Evolutionary conservation across 768 basidiomycete genomes (phyloP), one percentile per base, ranked within the genome.

Genomic region (Lactarius quietus): DNA sequence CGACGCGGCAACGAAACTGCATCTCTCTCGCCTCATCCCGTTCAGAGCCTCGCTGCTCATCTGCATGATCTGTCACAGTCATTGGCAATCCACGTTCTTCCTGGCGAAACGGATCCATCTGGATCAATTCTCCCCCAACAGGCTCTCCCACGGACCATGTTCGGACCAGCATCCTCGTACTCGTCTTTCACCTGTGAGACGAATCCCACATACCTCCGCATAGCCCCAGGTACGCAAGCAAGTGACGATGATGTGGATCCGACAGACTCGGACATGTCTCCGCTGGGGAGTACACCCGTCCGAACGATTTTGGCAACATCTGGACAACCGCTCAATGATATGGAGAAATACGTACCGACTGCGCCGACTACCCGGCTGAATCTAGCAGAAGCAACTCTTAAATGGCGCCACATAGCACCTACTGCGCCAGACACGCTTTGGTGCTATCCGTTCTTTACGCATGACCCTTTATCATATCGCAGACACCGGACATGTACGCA

Each of bases 361-460:
- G 87, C 86, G 8, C 85, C 86, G 8, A 81, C 84, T 63, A 89
- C 89, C n/a, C 82, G 89, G 45, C 73, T 96, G 38, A 83, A 84
- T 3, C 81, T 98, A 65, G 83, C 92, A 12, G 83, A 87, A 71
- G 80, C 88, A 48, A 95, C 94, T 14, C 80, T 99, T 38, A 84
- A 82, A 70, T 99, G 96, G 97, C 81, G 95, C 64, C 96, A 98
- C 78, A 86, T 97, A 74, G 95, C 97, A n/a, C 97, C 97, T 4
- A 98, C 97, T 9, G 96, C 96, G 29, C 97, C 97, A 31, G 97
- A 99, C 76, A 99, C 97, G 1, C 82, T 99, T 4, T 98, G 95
- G 95, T 98, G 97, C 71, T 95, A 98, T 74, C 97, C 97, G 20
- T 98, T 90, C 78, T 85, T 90, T 57, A 81, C 84, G 33, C 78